These are phyloP conservation scores for Trifolium dubium DNA, from an alignment of 306 rosid genomes.

Conservation along the genomic window DNA sequence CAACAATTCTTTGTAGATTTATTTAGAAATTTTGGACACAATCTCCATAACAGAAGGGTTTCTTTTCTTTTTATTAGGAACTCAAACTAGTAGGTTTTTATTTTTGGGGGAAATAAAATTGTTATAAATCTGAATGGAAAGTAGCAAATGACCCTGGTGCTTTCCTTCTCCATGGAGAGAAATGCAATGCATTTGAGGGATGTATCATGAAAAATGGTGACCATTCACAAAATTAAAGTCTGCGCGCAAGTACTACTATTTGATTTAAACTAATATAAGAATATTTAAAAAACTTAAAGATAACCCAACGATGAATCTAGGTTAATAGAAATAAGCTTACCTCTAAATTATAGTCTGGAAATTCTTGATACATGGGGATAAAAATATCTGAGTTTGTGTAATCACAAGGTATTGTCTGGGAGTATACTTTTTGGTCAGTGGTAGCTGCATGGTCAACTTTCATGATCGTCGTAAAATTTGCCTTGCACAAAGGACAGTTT, in stretches of 20 bases:
- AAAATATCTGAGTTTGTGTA: constrained; percentile 51
- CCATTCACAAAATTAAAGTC: constrained; percentile 1
- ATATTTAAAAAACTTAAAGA: not conserved
- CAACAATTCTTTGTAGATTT: too few species aligned
- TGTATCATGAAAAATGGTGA: not conserved
- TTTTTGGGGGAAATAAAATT: too few species aligned
- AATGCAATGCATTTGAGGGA: not conserved
- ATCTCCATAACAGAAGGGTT: too few species aligned
- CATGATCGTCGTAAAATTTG: constrained; percentile 59
- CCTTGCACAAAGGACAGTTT: constrained; percentile 93
- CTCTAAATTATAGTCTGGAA: constrained; percentile 54
- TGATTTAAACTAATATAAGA: constrained; percentile 20
- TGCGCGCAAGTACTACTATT: not conserved
- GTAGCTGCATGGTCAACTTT: constrained; percentile 73
- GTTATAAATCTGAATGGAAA: not conserved
- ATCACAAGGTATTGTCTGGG: constrained; percentile 83
- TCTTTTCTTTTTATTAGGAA: too few species aligned
- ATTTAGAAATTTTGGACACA: too few species aligned
- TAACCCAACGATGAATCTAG: not conserved
- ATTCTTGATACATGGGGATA: constrained; percentile 47
- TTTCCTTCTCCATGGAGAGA: not conserved
- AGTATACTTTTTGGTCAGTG: constrained; percentile 76
- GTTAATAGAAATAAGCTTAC: constrained; percentile 49
- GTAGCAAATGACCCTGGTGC: not conserved
- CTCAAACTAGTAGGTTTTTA: too few species aligned